Evolutionary conservation across 2,329 filamentous ascomycete species (phyloP), one percentile per base, ranked within the genome.

Genomic region (Xylaria sp.): DNA sequence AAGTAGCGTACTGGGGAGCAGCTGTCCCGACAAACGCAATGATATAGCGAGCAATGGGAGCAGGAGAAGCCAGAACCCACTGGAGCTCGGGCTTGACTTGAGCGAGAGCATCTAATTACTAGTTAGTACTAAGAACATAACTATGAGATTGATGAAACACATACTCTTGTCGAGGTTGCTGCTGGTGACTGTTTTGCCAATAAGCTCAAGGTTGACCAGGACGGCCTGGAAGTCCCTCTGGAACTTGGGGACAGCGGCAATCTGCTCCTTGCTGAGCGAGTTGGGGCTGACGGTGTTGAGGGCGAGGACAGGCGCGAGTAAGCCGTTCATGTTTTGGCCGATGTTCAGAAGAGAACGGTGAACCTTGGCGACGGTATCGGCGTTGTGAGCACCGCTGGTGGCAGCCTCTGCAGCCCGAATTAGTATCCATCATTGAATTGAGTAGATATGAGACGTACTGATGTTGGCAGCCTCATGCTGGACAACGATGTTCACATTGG

Each of bases 21-120:
- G 73, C 73, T 31, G 69, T 58, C 2, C 65, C 50, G 41, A 72
- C 71, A 63, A 76, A 76, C 44, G n/a, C 60, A 57, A 77, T 34
- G 66, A 79, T 52, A 46, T 73, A 75, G 58, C 72, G 72, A 58
- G 75, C 64, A 15, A 78, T 59, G 60, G 76, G 69, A 63, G 69
- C 37, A 61, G 76, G 63, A 48, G 72, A 67, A 28, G 66, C 55
- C 34, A 78, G 67, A 59, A 76, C 74, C 65, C 70, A 70, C 65
- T 75, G 72, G 23, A 79, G 71, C 69, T 78, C 76, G 20, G 75
- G 72, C 73, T 76, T 70, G 69, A 77, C 41, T 25, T 70, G 51
- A 52, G 63, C 59, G 2, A 76, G 58, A 65, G 74, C 72, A 66
- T 76, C 77, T 77, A n/a, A 7, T 31, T 13, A 3, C 67, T 67